Evolutionary conservation across 106 monocot genomes (phyloP), one percentile per base, ranked within the genome.

Genomic region (Cymbidium sinense): DNA sequence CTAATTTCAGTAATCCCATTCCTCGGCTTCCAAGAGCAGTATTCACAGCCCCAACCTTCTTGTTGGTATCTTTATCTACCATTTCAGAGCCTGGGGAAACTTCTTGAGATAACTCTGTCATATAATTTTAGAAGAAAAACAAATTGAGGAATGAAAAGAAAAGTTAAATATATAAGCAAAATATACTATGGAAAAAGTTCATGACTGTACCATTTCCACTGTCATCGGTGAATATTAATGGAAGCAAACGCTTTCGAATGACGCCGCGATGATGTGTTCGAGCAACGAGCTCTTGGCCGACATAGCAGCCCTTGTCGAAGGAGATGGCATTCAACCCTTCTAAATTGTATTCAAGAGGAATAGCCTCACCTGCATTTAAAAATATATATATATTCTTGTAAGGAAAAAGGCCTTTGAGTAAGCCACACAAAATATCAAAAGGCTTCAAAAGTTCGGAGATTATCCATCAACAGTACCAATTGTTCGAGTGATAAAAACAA

Each of bases 221-320:
- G 2, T 79, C 74, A 72, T 89, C 82, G 0, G 81, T 72, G 39
- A 99, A 87, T 75, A 83, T 87, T 33, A 99, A 77, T 21, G 99
- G 95, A 78, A 95, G 86, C 67, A 95, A 79, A 27, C 99, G 95
- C 78, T 99, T 99, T 39, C 99, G 86, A 33, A 99, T 99, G 43
- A 95, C 91, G 50, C 99, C 99, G 3, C 95, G 93, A 79, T 95
- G 95, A 77, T 99, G 95, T 25, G 95, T 99, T 33, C 95, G 87
- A 78, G 99, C 93, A 54, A 99, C 78, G 43, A 93, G 91, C 79
- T 99, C 99, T 82, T 99, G 99, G 36, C 99, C 95, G 2, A 95
- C 89, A 43, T 99, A 99, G 85, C 99, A 99, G 9, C 99, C 99
- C 76, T 99, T 99, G 77, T 91, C 86, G 47, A 99, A 99, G 61